Conservation (phyloP, 192 early-diverging fungal genomes). For the Pilobolus umbonatus region DNA sequence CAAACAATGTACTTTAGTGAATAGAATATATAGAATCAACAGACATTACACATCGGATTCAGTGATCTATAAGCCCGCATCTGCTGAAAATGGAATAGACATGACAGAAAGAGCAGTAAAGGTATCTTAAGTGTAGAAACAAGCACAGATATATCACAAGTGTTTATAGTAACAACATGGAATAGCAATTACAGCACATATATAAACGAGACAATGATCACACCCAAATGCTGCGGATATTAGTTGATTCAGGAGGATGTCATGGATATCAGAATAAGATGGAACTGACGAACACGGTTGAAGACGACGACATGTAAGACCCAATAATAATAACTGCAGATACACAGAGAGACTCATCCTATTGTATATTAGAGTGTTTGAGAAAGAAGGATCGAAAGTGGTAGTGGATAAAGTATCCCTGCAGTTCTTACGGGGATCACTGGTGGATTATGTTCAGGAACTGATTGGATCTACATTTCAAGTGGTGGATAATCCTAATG, state of each 20-base stretch:
- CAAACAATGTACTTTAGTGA: too few relatives aligned
- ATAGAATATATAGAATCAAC: too few relatives aligned
- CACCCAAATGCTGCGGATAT: conserved; percentile 55
- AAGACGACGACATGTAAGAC: conserved; percentile 64
- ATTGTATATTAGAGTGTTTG: conserved; percentile 46
- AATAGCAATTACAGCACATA: conserved; percentile 48
- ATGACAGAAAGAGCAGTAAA: conserved; percentile 48
- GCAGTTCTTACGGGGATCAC: conserved; percentile 69
- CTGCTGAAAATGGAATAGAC: conserved; percentile 24
- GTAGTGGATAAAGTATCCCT: conserved; percentile 70
- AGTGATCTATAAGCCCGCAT: conserved; percentile 6
- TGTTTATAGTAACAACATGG: conserved; percentile 1
- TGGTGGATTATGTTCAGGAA: conserved; percentile 73
- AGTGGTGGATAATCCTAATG: conserved; percentile 71
- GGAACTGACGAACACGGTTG: conserved; percentile 61
- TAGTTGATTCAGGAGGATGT: conserved; percentile 83
- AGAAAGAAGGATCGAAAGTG: conserved; percentile 64
- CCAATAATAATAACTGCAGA: not conserved
- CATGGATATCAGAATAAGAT: conserved; percentile 84
- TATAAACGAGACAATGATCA: conserved; percentile 41
- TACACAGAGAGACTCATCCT: conserved; percentile 1
- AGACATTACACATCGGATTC: too few relatives aligned
- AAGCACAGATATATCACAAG: not conserved
- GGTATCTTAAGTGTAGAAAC: conserved; percentile 19
- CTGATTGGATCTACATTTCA: conserved; percentile 78